Conservation (phyloP, 805 yeast species). For the Helenozyma rhizophorensis region DNA sequence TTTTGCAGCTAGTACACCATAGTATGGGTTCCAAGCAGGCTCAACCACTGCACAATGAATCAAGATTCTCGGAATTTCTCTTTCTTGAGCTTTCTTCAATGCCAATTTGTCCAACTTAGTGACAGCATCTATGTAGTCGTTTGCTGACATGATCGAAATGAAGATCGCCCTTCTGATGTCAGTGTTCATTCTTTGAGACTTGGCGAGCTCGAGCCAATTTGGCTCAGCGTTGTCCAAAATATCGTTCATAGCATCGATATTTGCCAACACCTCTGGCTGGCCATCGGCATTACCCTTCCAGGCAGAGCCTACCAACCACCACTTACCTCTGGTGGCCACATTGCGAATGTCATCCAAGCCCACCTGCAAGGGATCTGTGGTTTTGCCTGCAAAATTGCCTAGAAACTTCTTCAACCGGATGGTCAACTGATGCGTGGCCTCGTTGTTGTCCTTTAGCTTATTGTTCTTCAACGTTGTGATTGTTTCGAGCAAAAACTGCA, state of each 20-base stretch:
- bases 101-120: conserved; percentile 75
- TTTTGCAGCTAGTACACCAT: conserved; percentile 73
- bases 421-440: conserved; percentile 45
- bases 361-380: conserved; percentile 78
- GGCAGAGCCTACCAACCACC: conserved; percentile 99
- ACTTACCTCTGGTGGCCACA: conserved; percentile 80
- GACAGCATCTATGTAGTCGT: conserved; percentile 85
- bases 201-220: conserved; percentile 86
- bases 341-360: conserved; percentile 74
- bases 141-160: conserved; percentile 91
- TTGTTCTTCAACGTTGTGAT: conserved; percentile 84
- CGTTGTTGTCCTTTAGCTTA: conserved; percentile 56
- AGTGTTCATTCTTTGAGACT: conserved; percentile 87
- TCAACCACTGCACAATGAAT: conserved; percentile 86
- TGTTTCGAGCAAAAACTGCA: conserved; percentile 80
- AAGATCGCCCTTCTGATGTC: conserved; percentile 92
- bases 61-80: conserved; percentile 82
- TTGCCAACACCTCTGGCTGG: too few species aligned
- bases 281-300: conserved; percentile 70
- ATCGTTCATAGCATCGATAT: conserved; percentile 49
- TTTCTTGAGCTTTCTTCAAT: conserved; percentile 72
- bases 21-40: conserved; percentile 82
- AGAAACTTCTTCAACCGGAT: conserved; percentile 61
- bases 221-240: conserved; percentile 68
- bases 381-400: conserved; percentile 46